phyloP scores from a whole-genome alignment of 805 yeast genomes.

The Barnettozyma salicaria region DNA sequence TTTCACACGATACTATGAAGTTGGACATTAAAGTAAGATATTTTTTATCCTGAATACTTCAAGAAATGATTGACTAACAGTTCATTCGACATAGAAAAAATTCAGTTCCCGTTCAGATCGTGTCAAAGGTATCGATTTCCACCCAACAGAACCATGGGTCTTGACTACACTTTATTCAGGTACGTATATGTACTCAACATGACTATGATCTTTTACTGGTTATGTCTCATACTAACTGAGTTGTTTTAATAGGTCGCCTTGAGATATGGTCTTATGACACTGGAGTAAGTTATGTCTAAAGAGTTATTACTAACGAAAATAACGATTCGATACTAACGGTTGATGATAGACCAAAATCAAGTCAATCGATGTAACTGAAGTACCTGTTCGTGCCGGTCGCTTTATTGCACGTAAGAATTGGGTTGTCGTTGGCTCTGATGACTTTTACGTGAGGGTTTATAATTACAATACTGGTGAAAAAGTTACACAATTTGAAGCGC shows the following conservation, averaged over 20 bases:
- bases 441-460: conserved; percentile 87
- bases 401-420: conserved; percentile 95
- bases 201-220: neutral
- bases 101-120: conserved; percentile 91
- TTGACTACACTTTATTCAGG: conserved; percentile 89
- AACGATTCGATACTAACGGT: conserved; percentile 9
- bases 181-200: conserved; percentile 25
- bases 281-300: conserved; percentile 28
- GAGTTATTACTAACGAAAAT: too few relatives aligned
- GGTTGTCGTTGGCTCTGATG: conserved; percentile 95
- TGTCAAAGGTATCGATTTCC: conserved; percentile 96
- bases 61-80: neutral
- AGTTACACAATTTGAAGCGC: conserved; percentile 93
- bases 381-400: conserved; percentile 93
- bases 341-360: conserved; percentile 58
- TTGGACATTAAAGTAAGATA: conserved; percentile 25
- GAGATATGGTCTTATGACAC: conserved; percentile 96
- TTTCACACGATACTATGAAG: conserved; percentile 14
- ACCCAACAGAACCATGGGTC: conserved; percentile 97
- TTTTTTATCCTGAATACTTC: neutral
- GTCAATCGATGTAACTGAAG: conserved; percentile 89
- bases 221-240: conserved; percentile 1
- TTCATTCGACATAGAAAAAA: conserved; percentile 45
- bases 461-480: conserved; percentile 95
- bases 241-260: conserved; percentile 35